Conservation (phyloP, 495 filamentous ascomycete species). For the Xylaria sp. region DNA sequence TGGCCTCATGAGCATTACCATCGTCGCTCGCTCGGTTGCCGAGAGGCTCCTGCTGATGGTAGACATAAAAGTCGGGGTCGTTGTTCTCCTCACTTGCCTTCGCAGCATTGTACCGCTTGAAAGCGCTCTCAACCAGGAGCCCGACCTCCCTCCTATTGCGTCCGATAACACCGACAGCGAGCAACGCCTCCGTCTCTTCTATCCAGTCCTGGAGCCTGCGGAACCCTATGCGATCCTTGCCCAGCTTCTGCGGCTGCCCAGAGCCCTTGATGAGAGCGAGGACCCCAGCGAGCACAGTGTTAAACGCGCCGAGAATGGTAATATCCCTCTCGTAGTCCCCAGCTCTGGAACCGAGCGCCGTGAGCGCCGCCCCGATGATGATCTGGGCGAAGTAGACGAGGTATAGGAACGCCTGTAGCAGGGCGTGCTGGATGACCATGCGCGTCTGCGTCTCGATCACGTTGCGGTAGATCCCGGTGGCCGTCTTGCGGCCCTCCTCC, state of each 20-base stretch:
- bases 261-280: conserved; percentile 56
- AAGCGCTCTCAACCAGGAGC: conserved; percentile 51
- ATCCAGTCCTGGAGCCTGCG: conserved; percentile 50
- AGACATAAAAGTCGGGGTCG: conserved; percentile 50
- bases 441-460: conserved; percentile 40
- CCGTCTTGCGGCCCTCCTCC: conserved; percentile 48
- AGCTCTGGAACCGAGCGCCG: conserved; percentile 52
- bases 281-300: conserved; percentile 58
- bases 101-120: conserved; percentile 54
- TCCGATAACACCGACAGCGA: conserved; percentile 50
- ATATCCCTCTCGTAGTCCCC: conserved; percentile 46
- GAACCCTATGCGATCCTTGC: conserved; percentile 51
- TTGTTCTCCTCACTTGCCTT: conserved; percentile 53
- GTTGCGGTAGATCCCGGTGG: conserved; percentile 48
- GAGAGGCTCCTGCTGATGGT: conserved; percentile 28
- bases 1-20: neutral
- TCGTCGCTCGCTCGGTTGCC: conserved; percentile 16
- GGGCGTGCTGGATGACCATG: conserved; percentile 36
- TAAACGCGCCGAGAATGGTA: conserved; percentile 55
- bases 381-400: conserved; percentile 50
- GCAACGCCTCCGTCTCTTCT: conserved; percentile 45
- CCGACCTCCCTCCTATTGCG: conserved; percentile 53
- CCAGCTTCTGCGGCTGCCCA: conserved; percentile 49
- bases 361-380: conserved; percentile 54
- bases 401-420: conserved; percentile 46